Conservation (phyloP, 768 basidiomycete species). For the Tulasnella sp. region DNA sequence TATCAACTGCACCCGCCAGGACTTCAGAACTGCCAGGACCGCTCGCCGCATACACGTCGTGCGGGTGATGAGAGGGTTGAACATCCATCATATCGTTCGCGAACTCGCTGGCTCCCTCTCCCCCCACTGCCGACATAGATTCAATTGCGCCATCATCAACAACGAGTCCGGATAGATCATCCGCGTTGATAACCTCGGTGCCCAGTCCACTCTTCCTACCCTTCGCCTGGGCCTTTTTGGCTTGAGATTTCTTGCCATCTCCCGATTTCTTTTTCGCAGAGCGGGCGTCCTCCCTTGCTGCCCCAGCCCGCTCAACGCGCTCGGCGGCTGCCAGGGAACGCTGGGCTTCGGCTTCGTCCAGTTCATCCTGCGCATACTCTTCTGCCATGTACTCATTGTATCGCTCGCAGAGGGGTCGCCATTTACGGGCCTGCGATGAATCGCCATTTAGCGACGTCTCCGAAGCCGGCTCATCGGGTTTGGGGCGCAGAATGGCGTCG, state of each 20-base stretch:
- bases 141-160: no score
- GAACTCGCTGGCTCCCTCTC: background rate
- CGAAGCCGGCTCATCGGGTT: slow-evolving; percentile 22
- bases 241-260: background rate
- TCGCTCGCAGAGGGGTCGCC: slow-evolving; percentile 74
- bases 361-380: slow-evolving; percentile 62
- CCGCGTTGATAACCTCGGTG: background rate
- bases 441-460: slow-evolving; percentile 19
- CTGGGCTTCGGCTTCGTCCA: slow-evolving; percentile 56
- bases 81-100: no score
- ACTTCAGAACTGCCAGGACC: background rate
- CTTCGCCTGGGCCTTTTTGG: background rate
- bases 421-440: slow-evolving; percentile 32
- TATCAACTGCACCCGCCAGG: background rate
- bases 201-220: slow-evolving; percentile 4
- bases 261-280: slow-evolving; percentile 12
- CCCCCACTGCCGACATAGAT: background rate
- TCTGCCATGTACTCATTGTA: slow-evolving; percentile 77
- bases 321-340: background rate
- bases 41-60: background rate
- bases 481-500: slow-evolving; percentile 50
- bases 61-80: background rate
- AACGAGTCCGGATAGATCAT: background rate
- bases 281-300: slow-evolving; percentile 21
- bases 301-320: slow-evolving; percentile 1